Base-by-base conservation (phyloP, 106 monocot species). In the Acanthochlamys bracteata region DNA sequence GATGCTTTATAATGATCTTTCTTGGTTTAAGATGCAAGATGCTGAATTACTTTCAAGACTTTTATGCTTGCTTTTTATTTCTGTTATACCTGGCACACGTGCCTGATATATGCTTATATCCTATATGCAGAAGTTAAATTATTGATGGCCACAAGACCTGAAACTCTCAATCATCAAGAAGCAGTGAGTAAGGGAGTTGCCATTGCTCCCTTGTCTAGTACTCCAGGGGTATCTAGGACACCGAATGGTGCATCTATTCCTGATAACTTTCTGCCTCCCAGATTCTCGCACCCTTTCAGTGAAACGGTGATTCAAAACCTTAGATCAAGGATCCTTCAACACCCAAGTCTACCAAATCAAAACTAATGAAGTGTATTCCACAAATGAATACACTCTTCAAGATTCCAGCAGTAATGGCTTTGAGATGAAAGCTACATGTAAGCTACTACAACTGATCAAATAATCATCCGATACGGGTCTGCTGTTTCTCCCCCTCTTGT, bases 111-210 rank as follows among this genome's bases (percentile, higher is more conserved):
- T 55, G 15, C 20, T 55, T 55, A 49, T 22, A 27, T 21, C 7
- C 23, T 11, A 11, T 59, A 41, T 75, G 39, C 75, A 86, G 85
- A 82, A 66, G 72, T 68, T 61, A 86, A 67, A 58, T 75, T 57
- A 47, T 53, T 53, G 11, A 73, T 69, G 77, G 64, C 85, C 17
- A 64, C 59, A 17, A 86, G 72, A 51, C 20, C 68, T 40, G 75
- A 86, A 61, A 21, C 60, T 21, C 25, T 69, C 20, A 41, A 25
- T 57, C 60, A 70, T 55, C 66, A 55, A 55, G 55, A 55, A 2
- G 10, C 72, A 1, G 26, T 57, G 10, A 76, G 23, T 47, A 78
- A 78, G 64, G 75, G 78, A 24, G 65, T 68, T 55, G 43, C 68
- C 19, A 72, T 46, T 72, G 20, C 64, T 42, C 41, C 64, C 15